Evolutionary conservation across 306 rosid genomes (phyloP), one percentile per base, ranked within the genome.

Genomic region (Trifolium pratense): DNA sequence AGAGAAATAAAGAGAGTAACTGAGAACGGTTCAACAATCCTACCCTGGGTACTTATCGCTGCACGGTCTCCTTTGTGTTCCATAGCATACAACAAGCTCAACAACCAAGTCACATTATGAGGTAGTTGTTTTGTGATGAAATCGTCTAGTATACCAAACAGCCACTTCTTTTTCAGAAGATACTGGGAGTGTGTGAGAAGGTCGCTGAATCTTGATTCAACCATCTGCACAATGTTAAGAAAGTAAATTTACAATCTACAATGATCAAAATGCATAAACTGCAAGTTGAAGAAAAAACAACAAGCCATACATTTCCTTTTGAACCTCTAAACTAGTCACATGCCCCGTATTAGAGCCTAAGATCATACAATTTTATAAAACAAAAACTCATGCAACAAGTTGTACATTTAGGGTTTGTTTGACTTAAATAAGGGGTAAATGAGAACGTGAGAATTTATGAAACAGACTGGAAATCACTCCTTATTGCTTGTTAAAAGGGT

Each of bases 101-200:
- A 81, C 49, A 96, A 91, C 99, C 99, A 94, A 48, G 99, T 94
- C 76, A 94, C 99, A 80, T 91, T 94, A 80, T 91, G 97, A 46
- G 99, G 98, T 65, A 94, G 96, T 84, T 94, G 99, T 86, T 94
- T 94, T 7, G 99, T 94, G 69, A 84, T 84, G 80, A 91, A 94
- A 87, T 94, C 97, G 81, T 94, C 96, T 55, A 94, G 74, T 77
- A 94, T 86, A 51, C 99, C 96, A 58, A 89, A 94, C 60, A 94
- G 14, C 92, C 96, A 94, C 79, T 87, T 91, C 84, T 89, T 94
- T 85, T 87, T 91, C 73, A 94, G 69, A 75, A 89, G 94, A 73
- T 75, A 73, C 57, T 64, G 59, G 52, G 99, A 89, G 73, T 94
- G 99, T 62, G 78, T 79, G 9, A 94, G 90, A 77, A 94, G 95